Evolutionary conservation across 2,329 filamentous ascomycete species (phyloP).

Genomic region (Pseudocercospora macadamiae): DNA sequence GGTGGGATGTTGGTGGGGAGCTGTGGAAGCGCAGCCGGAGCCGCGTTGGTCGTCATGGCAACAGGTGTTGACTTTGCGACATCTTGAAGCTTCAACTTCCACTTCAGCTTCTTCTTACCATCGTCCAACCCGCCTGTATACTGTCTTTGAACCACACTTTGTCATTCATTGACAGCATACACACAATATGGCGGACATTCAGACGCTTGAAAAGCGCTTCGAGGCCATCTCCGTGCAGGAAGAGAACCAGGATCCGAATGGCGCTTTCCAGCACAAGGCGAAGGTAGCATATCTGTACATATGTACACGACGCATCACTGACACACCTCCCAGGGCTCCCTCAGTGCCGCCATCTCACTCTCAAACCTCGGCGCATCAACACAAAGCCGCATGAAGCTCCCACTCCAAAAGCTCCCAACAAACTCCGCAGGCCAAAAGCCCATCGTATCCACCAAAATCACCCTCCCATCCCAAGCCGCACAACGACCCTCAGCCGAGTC

Average conservation of each 20-base stretch:
- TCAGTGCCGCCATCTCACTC: slow-evolving; percentile 51
- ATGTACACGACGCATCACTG: not conserved
- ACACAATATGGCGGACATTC: slow-evolving; percentile 60
- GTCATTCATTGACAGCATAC: slow-evolving; percentile 27
- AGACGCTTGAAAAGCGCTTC: slow-evolving; percentile 81
- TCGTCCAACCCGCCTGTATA: slow-evolving; percentile 3
- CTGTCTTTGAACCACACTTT: slow-evolving; percentile 11
- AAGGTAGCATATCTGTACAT: slow-evolving; percentile 62
- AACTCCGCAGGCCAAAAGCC: slow-evolving; percentile 58
- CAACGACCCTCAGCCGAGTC: slow-evolving; percentile 42
- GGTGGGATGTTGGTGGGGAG: no score
- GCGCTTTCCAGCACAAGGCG: slow-evolving; percentile 63
- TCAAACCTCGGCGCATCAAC: slow-evolving; percentile 49
- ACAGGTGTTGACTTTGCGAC: no score
- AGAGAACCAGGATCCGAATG: slow-evolving; percentile 63
- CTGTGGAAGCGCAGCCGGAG: no score
- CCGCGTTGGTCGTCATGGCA: no score
- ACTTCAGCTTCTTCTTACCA: no score
- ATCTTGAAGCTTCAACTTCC: no score
- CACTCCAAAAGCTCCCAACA: slow-evolving; percentile 82
- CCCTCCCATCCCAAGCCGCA: slow-evolving; percentile 69
- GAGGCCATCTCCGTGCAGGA: slow-evolving; percentile 89
- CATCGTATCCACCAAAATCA: slow-evolving; percentile 58
- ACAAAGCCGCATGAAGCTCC: slow-evolving; percentile 69
- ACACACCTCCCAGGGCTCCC: slow-evolving; percentile 43